Conservation (phyloP, 495 filamentous ascomycete genomes). For the Oleoguttula mirabilis region DNA sequence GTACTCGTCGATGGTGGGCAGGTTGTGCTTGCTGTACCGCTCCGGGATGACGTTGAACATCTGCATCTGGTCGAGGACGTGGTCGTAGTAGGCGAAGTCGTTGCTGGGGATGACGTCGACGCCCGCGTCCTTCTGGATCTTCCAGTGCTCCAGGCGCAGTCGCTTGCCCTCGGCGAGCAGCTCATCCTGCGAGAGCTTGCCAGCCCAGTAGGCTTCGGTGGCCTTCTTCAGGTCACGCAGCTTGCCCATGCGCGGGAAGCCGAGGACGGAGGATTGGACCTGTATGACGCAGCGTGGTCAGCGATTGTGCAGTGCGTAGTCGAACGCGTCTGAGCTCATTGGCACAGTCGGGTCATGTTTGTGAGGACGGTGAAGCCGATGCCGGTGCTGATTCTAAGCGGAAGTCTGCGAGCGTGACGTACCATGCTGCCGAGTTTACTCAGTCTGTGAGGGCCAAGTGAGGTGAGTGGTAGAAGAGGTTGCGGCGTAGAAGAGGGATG, state of each 20-base stretch:
- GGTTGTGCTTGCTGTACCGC: constrained; percentile 74
- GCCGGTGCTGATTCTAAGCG: no score
- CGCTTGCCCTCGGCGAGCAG: constrained; percentile 90
- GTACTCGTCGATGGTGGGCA: constrained; percentile 85
- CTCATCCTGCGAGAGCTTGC: constrained; percentile 77
- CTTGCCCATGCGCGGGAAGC: constrained; percentile 89
- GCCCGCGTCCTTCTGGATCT: constrained; percentile 96
- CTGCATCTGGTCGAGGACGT: constrained; percentile 97
- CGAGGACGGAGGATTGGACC: constrained; percentile 48
- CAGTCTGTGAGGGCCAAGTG: no score
- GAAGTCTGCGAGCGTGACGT: no score
- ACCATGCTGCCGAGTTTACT: no score
- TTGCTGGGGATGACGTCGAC: constrained; percentile 97
- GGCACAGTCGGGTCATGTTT: no score
- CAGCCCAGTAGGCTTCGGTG: constrained; percentile 93
- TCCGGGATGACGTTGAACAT: constrained; percentile 89
- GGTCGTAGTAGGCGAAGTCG: constrained; percentile 98
- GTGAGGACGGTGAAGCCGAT: no score
- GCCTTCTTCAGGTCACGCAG: constrained; percentile 99
- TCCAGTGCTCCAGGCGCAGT: constrained; percentile 92
- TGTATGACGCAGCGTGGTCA: constrained; percentile 13
- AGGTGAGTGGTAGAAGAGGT: no score
- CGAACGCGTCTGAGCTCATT: no score
- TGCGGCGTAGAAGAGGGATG: no score
- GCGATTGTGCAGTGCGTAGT: neutral